Conservation (phyloP, 1,284 basidiomycete genomes). For the Xerocomus nothofagi region DNA sequence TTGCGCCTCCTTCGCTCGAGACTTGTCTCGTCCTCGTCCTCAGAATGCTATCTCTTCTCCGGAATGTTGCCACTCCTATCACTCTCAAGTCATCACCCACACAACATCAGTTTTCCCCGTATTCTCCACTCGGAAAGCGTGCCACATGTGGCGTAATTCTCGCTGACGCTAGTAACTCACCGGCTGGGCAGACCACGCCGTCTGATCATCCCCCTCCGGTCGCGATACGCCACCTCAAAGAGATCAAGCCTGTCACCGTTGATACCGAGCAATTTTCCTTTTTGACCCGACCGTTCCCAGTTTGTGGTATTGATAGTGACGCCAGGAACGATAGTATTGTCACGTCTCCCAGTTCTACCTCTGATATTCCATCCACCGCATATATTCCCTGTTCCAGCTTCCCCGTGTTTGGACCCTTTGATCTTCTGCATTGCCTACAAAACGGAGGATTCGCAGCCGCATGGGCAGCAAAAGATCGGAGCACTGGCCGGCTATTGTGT, state of each 20-base stretch:
- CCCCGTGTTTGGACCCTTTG: conserved; percentile 30
- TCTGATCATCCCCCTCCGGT: not conserved
- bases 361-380: not conserved
- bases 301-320: not conserved
- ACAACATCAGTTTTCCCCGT: conserved; percentile 3
- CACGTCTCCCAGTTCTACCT: not conserved
- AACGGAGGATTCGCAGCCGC: conserved; percentile 23
- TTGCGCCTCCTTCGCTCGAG: not conserved
- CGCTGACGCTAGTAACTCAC: conserved; percentile 2
- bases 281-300: not conserved
- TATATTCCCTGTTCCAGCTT: conserved; percentile 10
- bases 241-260: not conserved
- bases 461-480: conserved; percentile 25
- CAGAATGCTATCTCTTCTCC: conserved; percentile 19
- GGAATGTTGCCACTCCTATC: conserved; percentile 5
- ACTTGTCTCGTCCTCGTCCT: not conserved
- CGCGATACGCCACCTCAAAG: not conserved
- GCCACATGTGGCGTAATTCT: conserved; percentile 7
- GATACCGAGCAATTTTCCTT: not conserved
- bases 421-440: conserved; percentile 21
- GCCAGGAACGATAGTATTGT: not conserved
- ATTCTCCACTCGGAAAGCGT: conserved; percentile 4
- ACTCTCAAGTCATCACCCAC: conserved; percentile 7
- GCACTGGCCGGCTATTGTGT: conserved; percentile 28
- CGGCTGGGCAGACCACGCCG: not conserved